A percentile compares a stretch with the other conserved stretches of the same genome.
Evolutionary conservation across 2,329 filamentous ascomycete species (phyloP).

Genomic region (Zarea fungicola): DNA sequence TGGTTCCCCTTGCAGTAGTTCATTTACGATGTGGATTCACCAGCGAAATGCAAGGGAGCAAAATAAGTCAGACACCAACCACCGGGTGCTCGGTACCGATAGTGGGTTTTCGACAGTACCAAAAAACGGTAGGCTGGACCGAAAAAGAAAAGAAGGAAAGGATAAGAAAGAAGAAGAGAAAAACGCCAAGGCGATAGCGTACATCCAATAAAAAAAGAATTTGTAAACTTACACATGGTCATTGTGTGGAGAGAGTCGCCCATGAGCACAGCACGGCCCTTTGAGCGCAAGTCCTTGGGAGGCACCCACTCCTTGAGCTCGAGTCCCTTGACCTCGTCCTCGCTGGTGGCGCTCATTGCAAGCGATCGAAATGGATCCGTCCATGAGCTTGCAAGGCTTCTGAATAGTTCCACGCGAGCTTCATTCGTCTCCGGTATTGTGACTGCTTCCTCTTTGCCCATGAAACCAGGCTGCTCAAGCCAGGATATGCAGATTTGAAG

Average conservation of each 20-base stretch:
- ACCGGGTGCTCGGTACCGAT: not conserved
- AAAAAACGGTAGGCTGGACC: too few relatives aligned
- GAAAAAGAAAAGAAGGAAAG: too few relatives aligned
- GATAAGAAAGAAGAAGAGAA: not conserved
- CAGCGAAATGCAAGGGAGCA: not conserved
- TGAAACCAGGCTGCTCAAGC: slow-evolving; percentile 35
- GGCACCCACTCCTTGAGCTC: slow-evolving; percentile 45
- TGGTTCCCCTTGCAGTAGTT: not conserved
- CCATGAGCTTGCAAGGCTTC: slow-evolving; percentile 39
- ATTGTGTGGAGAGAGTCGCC: slow-evolving; percentile 54
- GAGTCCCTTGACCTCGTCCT: slow-evolving; percentile 39
- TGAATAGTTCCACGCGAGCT: slow-evolving; percentile 38
- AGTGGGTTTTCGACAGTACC: not conserved
- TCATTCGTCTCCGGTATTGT: slow-evolving; percentile 34
- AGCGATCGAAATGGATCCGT: slow-evolving; percentile 43
- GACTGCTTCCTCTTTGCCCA: slow-evolving; percentile 25
- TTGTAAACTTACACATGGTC: slow-evolving; percentile 50
- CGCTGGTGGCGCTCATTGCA: slow-evolving; percentile 33
- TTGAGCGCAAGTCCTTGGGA: slow-evolving; percentile 28
- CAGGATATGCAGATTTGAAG: slow-evolving; percentile 50
- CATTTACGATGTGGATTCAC: too few relatives aligned
- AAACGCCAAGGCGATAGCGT: not conserved
- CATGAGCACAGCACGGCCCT: slow-evolving; percentile 40
- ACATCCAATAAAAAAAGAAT: not conserved
- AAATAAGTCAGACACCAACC: not conserved